Evolutionary conservation across 345 rosid genomes (phyloP).

Genomic region (Kernera saxatilis): DNA sequence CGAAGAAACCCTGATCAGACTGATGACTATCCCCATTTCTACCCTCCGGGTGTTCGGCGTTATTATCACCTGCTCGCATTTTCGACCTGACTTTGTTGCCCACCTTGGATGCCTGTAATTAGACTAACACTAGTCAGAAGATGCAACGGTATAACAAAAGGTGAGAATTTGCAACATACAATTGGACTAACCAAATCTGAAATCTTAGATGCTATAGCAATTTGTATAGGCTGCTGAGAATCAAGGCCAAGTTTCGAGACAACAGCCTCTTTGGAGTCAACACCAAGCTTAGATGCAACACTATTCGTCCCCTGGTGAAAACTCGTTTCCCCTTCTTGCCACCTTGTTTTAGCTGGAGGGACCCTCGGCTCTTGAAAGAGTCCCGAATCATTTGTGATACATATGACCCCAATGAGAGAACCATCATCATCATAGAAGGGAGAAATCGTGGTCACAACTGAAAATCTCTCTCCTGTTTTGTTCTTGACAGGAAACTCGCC

Average conservation of each 20-base stretch:
- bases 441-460: slow-evolving; percentile 60
- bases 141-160: slow-evolving; percentile 7
- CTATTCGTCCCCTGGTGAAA: slow-evolving; percentile 33
- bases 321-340: slow-evolving; percentile 48
- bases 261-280: slow-evolving; percentile 48
- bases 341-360: slow-evolving; percentile 29
- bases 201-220: slow-evolving; percentile 75
- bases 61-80: slow-evolving; percentile 54
- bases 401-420: slow-evolving; percentile 68
- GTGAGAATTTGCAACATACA: not conserved
- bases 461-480: slow-evolving; percentile 61
- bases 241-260: slow-evolving; percentile 66
- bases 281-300: slow-evolving; percentile 55
- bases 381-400: slow-evolving; percentile 60
- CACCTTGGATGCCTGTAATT: slow-evolving; percentile 71
- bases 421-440: slow-evolving; percentile 81
- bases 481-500: slow-evolving; percentile 86
- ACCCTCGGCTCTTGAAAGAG: slow-evolving; percentile 47
- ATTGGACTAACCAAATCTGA: slow-evolving; percentile 70
- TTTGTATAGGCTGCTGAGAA: slow-evolving; percentile 86
- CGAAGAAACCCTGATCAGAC: slow-evolving; percentile 68
- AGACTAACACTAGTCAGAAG: slow-evolving; percentile 28
- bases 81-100: slow-evolving; percentile 78
- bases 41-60: slow-evolving; percentile 51
- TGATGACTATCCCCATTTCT: slow-evolving; percentile 72